A percentile compares a stretch with the other conserved stretches of the same genome.
Evolutionary conservation across 192 early-diverging fungal genomes (phyloP).

Genomic region (Backusella tuberculispora): DNA sequence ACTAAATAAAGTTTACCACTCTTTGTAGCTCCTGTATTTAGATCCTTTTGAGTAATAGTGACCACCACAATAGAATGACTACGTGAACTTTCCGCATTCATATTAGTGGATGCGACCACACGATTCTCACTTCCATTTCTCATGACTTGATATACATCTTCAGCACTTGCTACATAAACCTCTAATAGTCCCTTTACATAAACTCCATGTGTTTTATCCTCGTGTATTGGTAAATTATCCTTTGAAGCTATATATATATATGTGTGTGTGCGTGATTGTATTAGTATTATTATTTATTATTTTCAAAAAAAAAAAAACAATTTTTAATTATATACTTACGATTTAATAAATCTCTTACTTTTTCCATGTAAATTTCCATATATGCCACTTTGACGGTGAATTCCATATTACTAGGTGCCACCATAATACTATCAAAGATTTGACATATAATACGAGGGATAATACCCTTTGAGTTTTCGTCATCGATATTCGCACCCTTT

Average conservation of each 20-base stretch:
- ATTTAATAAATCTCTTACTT: conserved; percentile 79
- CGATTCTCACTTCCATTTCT: conserved; percentile 86
- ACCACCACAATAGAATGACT: conserved; percentile 98
- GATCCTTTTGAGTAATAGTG: conserved; percentile 95
- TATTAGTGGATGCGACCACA: conserved; percentile 92
- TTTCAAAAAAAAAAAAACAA: conserved; percentile 13
- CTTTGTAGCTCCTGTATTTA: conserved; percentile 85
- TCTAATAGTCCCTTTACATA: conserved; percentile 98
- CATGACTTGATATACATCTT: conserved; percentile 99
- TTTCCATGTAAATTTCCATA: conserved; percentile 99
- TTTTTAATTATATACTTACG: conserved; percentile 29
- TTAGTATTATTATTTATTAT: background rate
- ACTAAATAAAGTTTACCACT: conserved; percentile 94
- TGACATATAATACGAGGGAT: conserved; percentile 97
- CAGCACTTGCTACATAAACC: conserved; percentile 93
- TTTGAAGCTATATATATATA: conserved; percentile 60
- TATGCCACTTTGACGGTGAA: conserved; percentile 98
- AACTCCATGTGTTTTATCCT: conserved; percentile 95
- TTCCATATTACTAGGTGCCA: conserved; percentile 90
- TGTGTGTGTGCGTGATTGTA: background rate
- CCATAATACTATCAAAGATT: conserved; percentile 92
- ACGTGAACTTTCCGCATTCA: conserved; percentile 99
- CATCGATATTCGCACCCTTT: conserved; percentile 93
- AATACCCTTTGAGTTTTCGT: conserved; percentile 88
- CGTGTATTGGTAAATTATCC: conserved; percentile 95